Evolutionary conservation across 1,139 yeast species (phyloP).

Genomic region (Candida mesenterica): DNA sequence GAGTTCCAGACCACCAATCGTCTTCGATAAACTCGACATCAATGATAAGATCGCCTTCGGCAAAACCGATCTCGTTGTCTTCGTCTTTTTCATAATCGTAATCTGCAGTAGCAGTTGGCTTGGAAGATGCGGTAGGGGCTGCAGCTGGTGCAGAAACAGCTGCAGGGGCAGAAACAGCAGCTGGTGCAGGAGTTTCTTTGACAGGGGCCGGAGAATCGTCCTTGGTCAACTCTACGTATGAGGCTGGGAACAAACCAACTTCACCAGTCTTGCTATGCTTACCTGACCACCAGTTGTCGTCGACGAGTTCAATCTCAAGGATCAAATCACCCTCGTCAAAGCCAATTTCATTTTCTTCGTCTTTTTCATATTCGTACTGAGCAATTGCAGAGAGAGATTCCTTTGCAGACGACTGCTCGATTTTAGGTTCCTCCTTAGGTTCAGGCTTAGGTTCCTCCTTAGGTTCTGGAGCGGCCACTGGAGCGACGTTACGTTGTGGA

Average conservation of each 20-base stretch:
- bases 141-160: conserved; percentile 13
- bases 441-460: conserved; percentile 13
- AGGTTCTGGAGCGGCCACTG: conserved; percentile 13
- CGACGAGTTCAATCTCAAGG: conserved; percentile 64
- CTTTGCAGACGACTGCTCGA: conserved; percentile 8
- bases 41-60: conserved; percentile 76
- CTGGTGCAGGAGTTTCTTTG: conserved; percentile 20
- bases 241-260: conserved; percentile 70
- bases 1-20: conserved; percentile 94
- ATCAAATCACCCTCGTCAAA: conserved; percentile 66
- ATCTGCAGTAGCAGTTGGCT: conserved; percentile 69
- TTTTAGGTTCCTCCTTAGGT: conserved; percentile 7
- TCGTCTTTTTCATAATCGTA: conserved; percentile 88
- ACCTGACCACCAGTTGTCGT: conserved; percentile 86
- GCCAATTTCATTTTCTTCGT: conserved; percentile 72
- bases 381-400: conserved; percentile 51
- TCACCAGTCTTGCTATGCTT: conserved; percentile 57
- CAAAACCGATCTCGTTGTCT: conserved; percentile 75
- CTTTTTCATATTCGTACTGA: conserved; percentile 66
- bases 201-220: conserved; percentile 15
- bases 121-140: conserved; percentile 25
- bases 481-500: conserved; percentile 12
- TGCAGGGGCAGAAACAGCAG: conserved; percentile 23
- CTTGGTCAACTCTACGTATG: conserved; percentile 55
- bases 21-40: conserved; percentile 89